Evolutionary conservation across 805 yeast species (phyloP).

Genomic region (Torulaspora delbrueckii): DNA sequence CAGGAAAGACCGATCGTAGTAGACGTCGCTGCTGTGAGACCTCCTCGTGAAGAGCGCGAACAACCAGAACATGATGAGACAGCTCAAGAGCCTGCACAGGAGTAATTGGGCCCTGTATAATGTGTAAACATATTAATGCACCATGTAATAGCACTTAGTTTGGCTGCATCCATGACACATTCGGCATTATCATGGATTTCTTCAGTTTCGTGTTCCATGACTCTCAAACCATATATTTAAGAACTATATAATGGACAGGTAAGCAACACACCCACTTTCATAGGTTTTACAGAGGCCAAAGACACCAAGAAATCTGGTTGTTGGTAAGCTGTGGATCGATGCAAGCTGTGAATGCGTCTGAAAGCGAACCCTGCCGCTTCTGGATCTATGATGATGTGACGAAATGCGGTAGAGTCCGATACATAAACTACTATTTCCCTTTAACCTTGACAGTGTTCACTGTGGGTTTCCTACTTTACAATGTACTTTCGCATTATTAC

Average conservation of each 20-base stretch:
- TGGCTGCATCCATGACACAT: neutral
- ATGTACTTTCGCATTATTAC: constrained; percentile 19
- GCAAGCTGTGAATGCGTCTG: constrained; percentile 5
- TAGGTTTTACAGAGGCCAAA: neutral
- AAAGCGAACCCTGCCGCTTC: constrained; percentile 14
- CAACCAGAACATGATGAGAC: constrained; percentile 5
- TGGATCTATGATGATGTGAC: constrained; percentile 66
- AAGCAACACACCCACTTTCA: neutral
- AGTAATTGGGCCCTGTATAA: neutral
- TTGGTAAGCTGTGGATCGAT: neutral
- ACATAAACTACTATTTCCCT: constrained; percentile 37
- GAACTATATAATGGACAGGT: neutral
- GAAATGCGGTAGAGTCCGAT: constrained; percentile 43
- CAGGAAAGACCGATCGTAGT: constrained; percentile 64
- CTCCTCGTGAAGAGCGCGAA: constrained; percentile 32
- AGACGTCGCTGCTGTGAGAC: constrained; percentile 55
- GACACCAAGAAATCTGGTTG: neutral
- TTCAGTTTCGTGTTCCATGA: neutral
- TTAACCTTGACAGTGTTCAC: constrained; percentile 9
- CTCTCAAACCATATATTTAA: neutral
- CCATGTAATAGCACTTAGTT: constrained; percentile 2
- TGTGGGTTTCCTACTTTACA: constrained; percentile 13
- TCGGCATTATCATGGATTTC: neutral
- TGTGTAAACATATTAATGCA: constrained; percentile 2
- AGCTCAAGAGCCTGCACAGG: neutral